phyloP scores from a whole-genome alignment of 257 asterid species.

The Parsonsia alboflavescens region DNA sequence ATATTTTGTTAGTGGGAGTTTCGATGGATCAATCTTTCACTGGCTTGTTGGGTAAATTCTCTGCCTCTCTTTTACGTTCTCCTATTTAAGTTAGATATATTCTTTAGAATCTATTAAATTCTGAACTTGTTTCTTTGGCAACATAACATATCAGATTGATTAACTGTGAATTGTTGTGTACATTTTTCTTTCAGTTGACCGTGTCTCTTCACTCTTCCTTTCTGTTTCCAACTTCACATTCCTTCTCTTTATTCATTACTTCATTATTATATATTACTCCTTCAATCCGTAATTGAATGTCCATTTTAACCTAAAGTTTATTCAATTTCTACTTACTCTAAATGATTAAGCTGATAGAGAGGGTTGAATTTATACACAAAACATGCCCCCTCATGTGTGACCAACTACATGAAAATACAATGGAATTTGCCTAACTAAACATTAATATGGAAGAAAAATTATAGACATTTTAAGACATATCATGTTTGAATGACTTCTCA shows the following conservation, averaged over 20 bases:
- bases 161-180: neutral
- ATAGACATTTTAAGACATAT: too few relatives aligned
- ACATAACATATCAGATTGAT: neutral
- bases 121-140: neutral
- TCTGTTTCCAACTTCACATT: neutral
- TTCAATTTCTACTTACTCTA: too few relatives aligned
- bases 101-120: neutral
- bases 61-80: conserved; percentile 11
- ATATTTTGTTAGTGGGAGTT: conserved; percentile 97
- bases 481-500: neutral
- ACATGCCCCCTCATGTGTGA: too few relatives aligned
- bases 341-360: neutral
- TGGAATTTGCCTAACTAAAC: too few relatives aligned
- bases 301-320: too few relatives aligned
- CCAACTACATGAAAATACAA: neutral
- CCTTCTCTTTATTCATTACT: neutral
- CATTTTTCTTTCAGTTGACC: neutral
- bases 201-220: too few relatives aligned
- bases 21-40: conserved; percentile 92
- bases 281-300: too few relatives aligned
- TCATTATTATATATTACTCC: too few relatives aligned
- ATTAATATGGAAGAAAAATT: too few relatives aligned
- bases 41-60: conserved; percentile 91
- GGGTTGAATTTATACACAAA: too few relatives aligned
- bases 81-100: neutral